phyloP scores from a whole-genome alignment of 495 filamentous ascomycete species.

The Cercophora newfieldiana region DNA sequence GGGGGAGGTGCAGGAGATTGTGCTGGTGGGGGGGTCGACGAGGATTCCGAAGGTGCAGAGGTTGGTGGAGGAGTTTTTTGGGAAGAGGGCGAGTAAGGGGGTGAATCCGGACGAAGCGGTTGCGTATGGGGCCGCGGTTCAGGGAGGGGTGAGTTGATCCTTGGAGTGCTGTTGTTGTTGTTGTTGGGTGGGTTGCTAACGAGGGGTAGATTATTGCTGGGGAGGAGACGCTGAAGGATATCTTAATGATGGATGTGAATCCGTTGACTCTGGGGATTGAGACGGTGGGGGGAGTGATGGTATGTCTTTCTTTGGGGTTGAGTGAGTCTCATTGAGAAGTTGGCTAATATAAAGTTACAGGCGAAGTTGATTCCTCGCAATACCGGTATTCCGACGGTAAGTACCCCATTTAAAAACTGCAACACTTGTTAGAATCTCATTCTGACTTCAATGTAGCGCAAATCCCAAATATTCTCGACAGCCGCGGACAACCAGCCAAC shows the following conservation, averaged over 20 bases:
- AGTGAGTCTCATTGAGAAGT: neutral
- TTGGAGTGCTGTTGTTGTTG: too few species aligned
- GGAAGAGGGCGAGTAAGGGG: conserved; percentile 88
- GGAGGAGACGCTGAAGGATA: conserved; percentile 61
- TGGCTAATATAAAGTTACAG: conserved; percentile 47
- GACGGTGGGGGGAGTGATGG: conserved; percentile 90
- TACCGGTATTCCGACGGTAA: conserved; percentile 76
- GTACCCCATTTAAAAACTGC: neutral
- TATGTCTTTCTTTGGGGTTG: neutral
- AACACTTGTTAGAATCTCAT: too few species aligned
- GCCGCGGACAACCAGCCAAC: conserved; percentile 92
- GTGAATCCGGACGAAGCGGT: conserved; percentile 97
- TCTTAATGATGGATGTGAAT: conserved; percentile 93
- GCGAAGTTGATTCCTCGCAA: conserved; percentile 87
- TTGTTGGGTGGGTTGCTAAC: neutral
- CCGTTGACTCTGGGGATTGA: conserved; percentile 94
- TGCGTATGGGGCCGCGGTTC: conserved; percentile 88
- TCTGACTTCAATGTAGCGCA: conserved; percentile 45
- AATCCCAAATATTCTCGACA: conserved; percentile 92
- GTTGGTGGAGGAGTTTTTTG: conserved; percentile 91
- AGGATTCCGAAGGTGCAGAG: conserved; percentile 91
- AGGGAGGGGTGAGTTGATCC: conserved; percentile 67
- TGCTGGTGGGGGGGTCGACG: conserved; percentile 84
- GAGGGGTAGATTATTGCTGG: conserved; percentile 60
- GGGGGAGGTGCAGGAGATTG: conserved; percentile 76